Percentiles rank a stretch among this genome's conserved stretches.
phyloP scores from a whole-genome alignment of 768 basidiomycete species.

The Gyrodon lividus region DNA sequence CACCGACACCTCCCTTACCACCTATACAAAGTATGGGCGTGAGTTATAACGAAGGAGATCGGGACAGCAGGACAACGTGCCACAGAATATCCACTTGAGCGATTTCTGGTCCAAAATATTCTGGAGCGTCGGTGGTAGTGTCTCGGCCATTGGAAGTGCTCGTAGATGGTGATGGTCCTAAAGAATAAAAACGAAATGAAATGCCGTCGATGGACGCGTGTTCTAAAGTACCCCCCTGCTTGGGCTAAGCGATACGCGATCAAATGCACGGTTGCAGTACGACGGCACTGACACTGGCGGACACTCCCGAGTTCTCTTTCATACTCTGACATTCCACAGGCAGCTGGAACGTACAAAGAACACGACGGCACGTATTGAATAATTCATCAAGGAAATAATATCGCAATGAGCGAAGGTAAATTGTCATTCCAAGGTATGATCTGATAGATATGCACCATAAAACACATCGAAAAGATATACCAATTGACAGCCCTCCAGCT shows the following conservation, averaged over 20 bases:
- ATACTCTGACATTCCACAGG: constrained; percentile 14
- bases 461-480: constrained; percentile 3
- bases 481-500: constrained; percentile 68
- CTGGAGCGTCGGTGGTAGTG: constrained; percentile 83
- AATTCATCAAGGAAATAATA: not conserved
- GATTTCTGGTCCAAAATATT: constrained; percentile 92
- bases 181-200: constrained; percentile 1
- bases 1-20: constrained; percentile 98
- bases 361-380: not conserved
- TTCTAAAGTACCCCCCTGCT: constrained; percentile 6
- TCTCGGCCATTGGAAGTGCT: constrained; percentile 46
- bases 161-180: constrained; percentile 8
- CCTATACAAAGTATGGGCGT: constrained; percentile 46
- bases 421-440: constrained; percentile 43
- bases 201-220: constrained; percentile 19
- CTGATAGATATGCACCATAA: not conserved
- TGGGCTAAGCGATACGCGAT: constrained; percentile 12
- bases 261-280: constrained; percentile 2
- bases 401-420: constrained; percentile 24
- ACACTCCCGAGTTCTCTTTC: constrained; percentile 13
- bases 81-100: constrained; percentile 99
- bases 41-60: constrained; percentile 14
- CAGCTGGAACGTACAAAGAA: not conserved
- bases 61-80: constrained; percentile 44
- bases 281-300: not conserved